Evolutionary conservation across 2,329 filamentous ascomycete species (phyloP), one percentile per base, ranked within the genome.

Genomic region (Stagonosporopsis cucurbitacearum): DNA sequence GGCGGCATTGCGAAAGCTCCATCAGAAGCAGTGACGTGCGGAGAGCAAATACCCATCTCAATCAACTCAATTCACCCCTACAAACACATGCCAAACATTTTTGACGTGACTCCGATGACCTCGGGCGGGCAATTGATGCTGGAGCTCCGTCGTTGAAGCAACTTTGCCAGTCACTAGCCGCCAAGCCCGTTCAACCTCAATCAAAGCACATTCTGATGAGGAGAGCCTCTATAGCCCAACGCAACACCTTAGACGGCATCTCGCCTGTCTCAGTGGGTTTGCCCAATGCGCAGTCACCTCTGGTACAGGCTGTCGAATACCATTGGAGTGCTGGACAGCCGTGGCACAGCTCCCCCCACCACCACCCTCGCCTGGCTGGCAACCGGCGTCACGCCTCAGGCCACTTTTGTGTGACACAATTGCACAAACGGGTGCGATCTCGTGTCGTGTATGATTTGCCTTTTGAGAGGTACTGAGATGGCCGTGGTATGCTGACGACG

Each of bases 151-250:
- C 17, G 43, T 42, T 65, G 58, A 56, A 64, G 62, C 54, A 60
- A 68, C 52, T 59, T 67, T 63, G 57, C 59, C 57, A 66, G 59
- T 59, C 64, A 54, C 54, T 39, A 35, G 30, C 43, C 58, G 71
- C 71, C 71, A 74, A 74, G 71, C 66, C 48, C 44, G 33, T 44
- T 50, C 62, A 64, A 73, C 69, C 60, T 69, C 64, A 68, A 46
- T 39, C 62, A 54, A 51, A 36, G 49, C 37, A 56, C 52, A 28
- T 35, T 5, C 15, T 12, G 23, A 51, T 36, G 28, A 35, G n/a
- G 17, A 42, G 19, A 17, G 30, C 41, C 33, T 41, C 36, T 22
- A 32, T 44, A 26, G 40, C 53, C 17, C 54, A 48, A 48, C 58
- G 49, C 51, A 54, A 57, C 57, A 42, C 50, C 50, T 19, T 4